A percentile compares a stretch with the other conserved stretches of the same genome.
Evolutionary conservation across 148 eudicot genomes (phyloP).

Genomic region (Pharnaceum exiguum): DNA sequence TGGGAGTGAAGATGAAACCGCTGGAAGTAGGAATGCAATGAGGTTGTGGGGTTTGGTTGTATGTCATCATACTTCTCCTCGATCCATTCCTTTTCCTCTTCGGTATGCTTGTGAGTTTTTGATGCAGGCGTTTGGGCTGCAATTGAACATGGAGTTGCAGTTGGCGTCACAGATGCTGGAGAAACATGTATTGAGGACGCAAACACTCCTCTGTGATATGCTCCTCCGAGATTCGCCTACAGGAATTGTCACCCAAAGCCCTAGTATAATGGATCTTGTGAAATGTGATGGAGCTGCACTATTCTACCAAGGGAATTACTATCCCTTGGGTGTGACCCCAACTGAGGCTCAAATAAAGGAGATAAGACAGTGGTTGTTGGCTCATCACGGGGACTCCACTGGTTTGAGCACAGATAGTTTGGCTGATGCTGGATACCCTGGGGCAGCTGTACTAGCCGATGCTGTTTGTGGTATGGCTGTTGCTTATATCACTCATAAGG

Average conservation of each 20-base stretch:
- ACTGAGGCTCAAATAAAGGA: constrained; percentile 81
- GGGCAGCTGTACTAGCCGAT: constrained; percentile 69
- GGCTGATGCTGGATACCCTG: constrained; percentile 85
- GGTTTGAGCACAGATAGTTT: constrained; percentile 94
- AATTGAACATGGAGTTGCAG: constrained; percentile 86
- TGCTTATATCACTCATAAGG: constrained; percentile 70
- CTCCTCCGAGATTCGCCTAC: constrained; percentile 78
- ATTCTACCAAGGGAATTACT: constrained; percentile 62
- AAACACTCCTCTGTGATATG: constrained; percentile 91
- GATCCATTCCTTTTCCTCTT: constrained; percentile 76
- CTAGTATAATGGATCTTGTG: constrained; percentile 86
- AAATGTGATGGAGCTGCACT: constrained; percentile 97
- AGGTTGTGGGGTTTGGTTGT: constrained; percentile 96
- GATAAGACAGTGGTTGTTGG: constrained; percentile 72
- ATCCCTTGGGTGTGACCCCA: constrained; percentile 77
- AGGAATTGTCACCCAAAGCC: constrained; percentile 83
- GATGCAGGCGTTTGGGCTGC: constrained; percentile 97
- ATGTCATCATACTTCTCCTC: constrained; percentile 87
- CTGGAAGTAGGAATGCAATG: constrained; percentile 45
- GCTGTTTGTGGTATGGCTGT: constrained; percentile 98
- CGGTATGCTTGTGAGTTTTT: constrained; percentile 93
- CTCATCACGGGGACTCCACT: constrained; percentile 67
- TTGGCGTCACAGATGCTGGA: constrained; percentile 65
- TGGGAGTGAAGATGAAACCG: constrained; percentile 55
- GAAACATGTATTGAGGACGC: constrained; percentile 75